Evolutionary conservation across 306 rosid species (phyloP), one percentile per base, ranked within the genome.

Genomic region (Begonia loranthoides): DNA sequence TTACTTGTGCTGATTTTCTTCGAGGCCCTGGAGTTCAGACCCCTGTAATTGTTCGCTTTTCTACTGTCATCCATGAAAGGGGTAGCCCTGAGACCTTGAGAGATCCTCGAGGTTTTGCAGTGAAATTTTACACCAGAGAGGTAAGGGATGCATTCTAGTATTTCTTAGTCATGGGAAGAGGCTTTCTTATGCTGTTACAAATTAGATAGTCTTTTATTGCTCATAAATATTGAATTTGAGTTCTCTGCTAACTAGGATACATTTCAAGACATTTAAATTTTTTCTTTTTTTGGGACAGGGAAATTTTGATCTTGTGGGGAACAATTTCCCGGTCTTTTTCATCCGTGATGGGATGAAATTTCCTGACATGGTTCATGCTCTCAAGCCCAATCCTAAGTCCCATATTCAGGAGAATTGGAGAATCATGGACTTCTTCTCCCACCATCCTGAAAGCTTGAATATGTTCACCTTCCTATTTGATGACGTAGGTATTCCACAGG

Each of bases 81-180:
- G 97, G 97, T 57, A 89, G 97, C 79, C 97, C 97, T 48, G 97
- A 89, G 72, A 79, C 95, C 46, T 28, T 84, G 66, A 77, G 94
- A 58, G 95, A 84, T 49, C 93, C 96, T 50, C 81, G 95, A 15
- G 94, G 94, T 13, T 88, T 84, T 61, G 93, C 93, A 9, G 94
- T 81, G 54, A 84, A 88, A 52, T 81, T 84, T 50, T 83, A 87
- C 83, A 89, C 87, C 59, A 68, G 95, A 55, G 97, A 89, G 82
- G 90, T 81, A 63, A 62, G 55, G 3, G 21, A 45, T 63, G 15
- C 36, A 28, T 28, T 28, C 36, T 28, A 28, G 36, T 28, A 28
- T 2, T 22, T 22, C 2, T 22, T 22, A 22, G 28, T 22, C 28
- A 22, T 22, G 2, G 28, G 28, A 22, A 22, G n/a, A n/a, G n/a